phyloP scores from a whole-genome alignment of 164 flowering plant genomes.

The Chloranthus sessilifolius region DNA sequence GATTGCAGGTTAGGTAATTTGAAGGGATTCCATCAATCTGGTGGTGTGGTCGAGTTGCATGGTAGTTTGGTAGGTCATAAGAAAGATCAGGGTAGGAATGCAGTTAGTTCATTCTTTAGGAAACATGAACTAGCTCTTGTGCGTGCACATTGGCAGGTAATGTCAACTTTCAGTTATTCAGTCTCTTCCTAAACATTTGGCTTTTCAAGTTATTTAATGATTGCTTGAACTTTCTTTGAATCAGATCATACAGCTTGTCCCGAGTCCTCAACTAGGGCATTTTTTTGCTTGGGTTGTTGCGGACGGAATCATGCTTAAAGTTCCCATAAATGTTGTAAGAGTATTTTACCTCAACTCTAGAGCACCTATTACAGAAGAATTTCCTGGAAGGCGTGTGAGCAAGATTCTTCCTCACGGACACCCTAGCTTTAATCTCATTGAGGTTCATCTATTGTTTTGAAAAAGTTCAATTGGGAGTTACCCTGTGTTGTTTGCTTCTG shows the following conservation, averaged over 20 bases:
- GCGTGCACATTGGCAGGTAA: constrained; percentile 87
- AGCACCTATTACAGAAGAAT: constrained; percentile 75
- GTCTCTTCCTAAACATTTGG: constrained; percentile 1
- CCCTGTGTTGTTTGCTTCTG: constrained; percentile 4
- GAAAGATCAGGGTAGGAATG: constrained; percentile 34
- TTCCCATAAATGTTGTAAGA: constrained; percentile 73
- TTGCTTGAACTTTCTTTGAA: constrained; percentile 10
- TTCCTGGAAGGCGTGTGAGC: constrained; percentile 85
- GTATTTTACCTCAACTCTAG: constrained; percentile 89
- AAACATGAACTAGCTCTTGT: constrained; percentile 60
- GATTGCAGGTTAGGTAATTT: constrained; percentile 47
- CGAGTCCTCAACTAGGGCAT: constrained; percentile 56
- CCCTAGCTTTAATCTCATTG: constrained; percentile 63
- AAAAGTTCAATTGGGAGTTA: not conserved
- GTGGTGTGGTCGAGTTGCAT: constrained; percentile 25
- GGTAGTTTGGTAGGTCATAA: constrained; percentile 23
- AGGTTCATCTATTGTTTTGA: constrained; percentile 42
- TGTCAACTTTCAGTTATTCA: constrained; percentile 1
- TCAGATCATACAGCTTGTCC: constrained; percentile 86
- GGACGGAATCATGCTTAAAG: constrained; percentile 82
- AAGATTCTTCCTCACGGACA: constrained; percentile 92
- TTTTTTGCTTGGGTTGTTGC: constrained; percentile 91
- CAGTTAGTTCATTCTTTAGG: constrained; percentile 73
- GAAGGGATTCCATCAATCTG: constrained; percentile 22
- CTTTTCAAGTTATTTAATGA: constrained; percentile 9